These are phyloP conservation scores for Dactylella cylindrospora DNA, from an alignment of 2,329 filamentous ascomycete genomes.

Conservation along the genomic window DNA sequence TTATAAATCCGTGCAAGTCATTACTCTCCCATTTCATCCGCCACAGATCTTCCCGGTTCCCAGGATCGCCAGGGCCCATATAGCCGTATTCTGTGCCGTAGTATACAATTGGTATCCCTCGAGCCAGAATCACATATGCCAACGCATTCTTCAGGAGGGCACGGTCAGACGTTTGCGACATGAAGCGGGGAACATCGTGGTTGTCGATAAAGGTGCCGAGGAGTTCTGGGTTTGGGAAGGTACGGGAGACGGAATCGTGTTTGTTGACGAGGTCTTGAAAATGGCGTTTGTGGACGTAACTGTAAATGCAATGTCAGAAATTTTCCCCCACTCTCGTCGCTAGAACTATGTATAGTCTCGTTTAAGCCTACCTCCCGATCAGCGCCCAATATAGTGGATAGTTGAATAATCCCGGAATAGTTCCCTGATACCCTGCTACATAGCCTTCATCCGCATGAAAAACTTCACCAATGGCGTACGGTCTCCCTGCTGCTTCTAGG, in stretches of 20 bases:
- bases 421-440: slow-evolving; percentile 58
- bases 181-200: slow-evolving; percentile 53
- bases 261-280: slow-evolving; percentile 51
- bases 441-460: slow-evolving; percentile 59
- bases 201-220: slow-evolving; percentile 53
- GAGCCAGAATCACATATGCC: slow-evolving; percentile 51
- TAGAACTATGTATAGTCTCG: too few relatives aligned
- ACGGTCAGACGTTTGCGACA: slow-evolving; percentile 51
- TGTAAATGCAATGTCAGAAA: slow-evolving; percentile 49
- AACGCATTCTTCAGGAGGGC: slow-evolving; percentile 52
- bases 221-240: slow-evolving; percentile 51
- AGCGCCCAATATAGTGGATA: slow-evolving; percentile 58
- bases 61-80: slow-evolving; percentile 51
- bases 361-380: background rate
- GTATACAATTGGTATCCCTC: slow-evolving; percentile 54
- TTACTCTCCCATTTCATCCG: slow-evolving; percentile 50
- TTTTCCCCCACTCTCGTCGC: too few relatives aligned
- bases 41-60: slow-evolving; percentile 54
- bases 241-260: slow-evolving; percentile 50
- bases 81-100: slow-evolving; percentile 53
- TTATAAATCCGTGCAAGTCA: slow-evolving; percentile 46
- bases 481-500: slow-evolving; percentile 57
- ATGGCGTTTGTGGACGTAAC: slow-evolving; percentile 50
- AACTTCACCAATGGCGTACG: slow-evolving; percentile 65
- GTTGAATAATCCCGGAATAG: slow-evolving; percentile 64